phyloP scores from a whole-genome alignment of 768 basidiomycete species.

The Russula earlei region DNA sequence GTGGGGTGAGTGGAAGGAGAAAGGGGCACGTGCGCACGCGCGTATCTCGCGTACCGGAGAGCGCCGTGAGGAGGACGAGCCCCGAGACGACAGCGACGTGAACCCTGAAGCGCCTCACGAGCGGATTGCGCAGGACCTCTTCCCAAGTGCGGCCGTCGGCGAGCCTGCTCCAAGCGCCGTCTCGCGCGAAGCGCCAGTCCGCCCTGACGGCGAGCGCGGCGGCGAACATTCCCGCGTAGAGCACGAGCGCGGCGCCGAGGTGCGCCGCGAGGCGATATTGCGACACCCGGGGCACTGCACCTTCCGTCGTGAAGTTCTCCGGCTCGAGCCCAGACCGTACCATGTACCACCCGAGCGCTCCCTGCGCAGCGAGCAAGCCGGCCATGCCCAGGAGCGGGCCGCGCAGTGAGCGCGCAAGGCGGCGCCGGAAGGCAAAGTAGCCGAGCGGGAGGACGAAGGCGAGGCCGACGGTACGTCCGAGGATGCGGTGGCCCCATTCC shows the following conservation, averaged over 20 bases:
- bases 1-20: not conserved
- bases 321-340: conserved; percentile 92
- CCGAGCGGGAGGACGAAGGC: conserved; percentile 76
- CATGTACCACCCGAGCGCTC: conserved; percentile 98
- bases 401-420: conserved; percentile 55
- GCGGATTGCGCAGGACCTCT: conserved; percentile 43
- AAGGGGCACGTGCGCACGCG: not conserved
- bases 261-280: conserved; percentile 96
- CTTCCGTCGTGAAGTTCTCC: conserved; percentile 66
- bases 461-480: conserved; percentile 79
- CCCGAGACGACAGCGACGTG: conserved; percentile 55
- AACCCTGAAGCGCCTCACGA: conserved; percentile 48
- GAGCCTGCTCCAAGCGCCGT: conserved; percentile 50
- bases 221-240: conserved; percentile 91
- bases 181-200: conserved; percentile 66
- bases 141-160: conserved; percentile 33
- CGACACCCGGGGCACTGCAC: conserved; percentile 86
- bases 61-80: conserved; percentile 82
- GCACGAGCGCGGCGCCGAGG: conserved; percentile 77
- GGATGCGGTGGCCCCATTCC: conserved; percentile 95
- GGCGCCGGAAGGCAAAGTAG: conserved; percentile 68
- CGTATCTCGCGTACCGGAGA: conserved; percentile 57
- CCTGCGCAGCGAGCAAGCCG: conserved; percentile 81
- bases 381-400: conserved; percentile 63
- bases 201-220: conserved; percentile 65